Percentiles rank a stretch among this genome's conserved stretches.
Evolutionary conservation across 192 early-diverging fungal genomes (phyloP).

Genomic region (Coemansia sp.): DNA sequence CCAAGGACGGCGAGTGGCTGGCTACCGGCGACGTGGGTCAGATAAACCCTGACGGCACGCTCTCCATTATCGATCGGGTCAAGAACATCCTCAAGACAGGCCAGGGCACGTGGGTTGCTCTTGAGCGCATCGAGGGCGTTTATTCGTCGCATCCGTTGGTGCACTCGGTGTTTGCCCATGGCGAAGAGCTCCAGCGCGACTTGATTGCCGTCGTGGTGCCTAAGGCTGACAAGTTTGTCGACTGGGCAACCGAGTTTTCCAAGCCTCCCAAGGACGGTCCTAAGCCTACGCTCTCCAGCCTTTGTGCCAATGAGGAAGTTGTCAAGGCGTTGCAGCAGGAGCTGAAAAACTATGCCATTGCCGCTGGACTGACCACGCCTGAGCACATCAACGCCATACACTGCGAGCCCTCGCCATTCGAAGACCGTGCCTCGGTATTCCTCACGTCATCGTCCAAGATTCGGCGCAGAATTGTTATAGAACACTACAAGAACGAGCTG

Average conservation of each 20-base stretch:
- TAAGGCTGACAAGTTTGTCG: conserved; percentile 56
- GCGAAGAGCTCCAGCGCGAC: conserved; percentile 70
- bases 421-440: conserved; percentile 62
- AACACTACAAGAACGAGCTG: conserved; percentile 50
- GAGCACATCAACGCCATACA: conserved; percentile 71
- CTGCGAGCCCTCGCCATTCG: conserved; percentile 66
- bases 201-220: conserved; percentile 85
- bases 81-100: conserved; percentile 77
- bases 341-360: conserved; percentile 56
- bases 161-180: conserved; percentile 82
- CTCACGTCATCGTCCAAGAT: conserved; percentile 87
- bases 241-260: conserved; percentile 55
- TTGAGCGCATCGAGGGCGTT: conserved; percentile 77
- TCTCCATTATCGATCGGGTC: conserved; percentile 71
- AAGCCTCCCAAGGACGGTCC: background rate
- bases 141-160: conserved; percentile 68
- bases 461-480: conserved; percentile 53
- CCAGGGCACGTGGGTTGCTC: conserved; percentile 81
- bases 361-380: conserved; percentile 66
- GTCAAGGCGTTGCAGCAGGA: conserved; percentile 57
- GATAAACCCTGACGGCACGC: conserved; percentile 59
- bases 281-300: conserved; percentile 48
- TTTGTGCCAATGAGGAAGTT: conserved; percentile 54
- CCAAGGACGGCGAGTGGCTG: conserved; percentile 74
- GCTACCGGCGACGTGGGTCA: conserved; percentile 77